A percentile compares a stretch with the other conserved stretches of the same genome.
Conservation (phyloP, 129 eudicot genomes). For the Saposhnikovia divaricata region DNA sequence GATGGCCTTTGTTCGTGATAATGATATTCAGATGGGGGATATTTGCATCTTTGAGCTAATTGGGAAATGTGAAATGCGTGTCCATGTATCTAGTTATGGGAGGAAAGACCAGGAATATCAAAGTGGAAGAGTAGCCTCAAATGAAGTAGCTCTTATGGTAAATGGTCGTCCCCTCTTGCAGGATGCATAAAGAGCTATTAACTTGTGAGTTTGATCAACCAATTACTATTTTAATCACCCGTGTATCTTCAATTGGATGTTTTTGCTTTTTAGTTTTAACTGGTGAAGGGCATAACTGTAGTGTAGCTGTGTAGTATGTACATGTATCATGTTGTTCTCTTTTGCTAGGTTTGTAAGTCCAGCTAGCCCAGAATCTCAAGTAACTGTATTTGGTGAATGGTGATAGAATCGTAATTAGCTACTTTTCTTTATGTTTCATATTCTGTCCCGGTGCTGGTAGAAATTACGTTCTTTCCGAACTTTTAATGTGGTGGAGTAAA, state of each 20-base stretch:
- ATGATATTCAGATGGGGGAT: slow-evolving; percentile 69
- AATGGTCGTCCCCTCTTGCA: slow-evolving; percentile 13
- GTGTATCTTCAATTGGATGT: not conserved
- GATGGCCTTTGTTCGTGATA: slow-evolving; percentile 90
- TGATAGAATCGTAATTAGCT: not conserved
- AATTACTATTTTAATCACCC: not conserved
- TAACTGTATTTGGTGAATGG: not conserved
- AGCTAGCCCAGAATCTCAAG: not conserved
- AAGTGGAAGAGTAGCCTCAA: slow-evolving; percentile 31
- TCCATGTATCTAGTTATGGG: slow-evolving; percentile 52
- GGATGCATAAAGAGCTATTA: slow-evolving; percentile 3
- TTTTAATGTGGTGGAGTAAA: not conserved
- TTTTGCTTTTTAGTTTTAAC: not conserved
- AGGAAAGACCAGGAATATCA: slow-evolving; percentile 30
- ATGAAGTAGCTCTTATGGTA: slow-evolving; percentile 21
- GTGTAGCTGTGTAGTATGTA: not conserved
- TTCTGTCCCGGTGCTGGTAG: not conserved
- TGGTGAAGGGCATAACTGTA: not conserved
- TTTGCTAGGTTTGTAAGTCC: not conserved
- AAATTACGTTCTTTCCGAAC: not conserved
- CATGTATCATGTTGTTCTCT: not conserved
- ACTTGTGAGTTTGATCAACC: not conserved
- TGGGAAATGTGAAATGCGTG: slow-evolving; percentile 72
- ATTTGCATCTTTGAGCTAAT: slow-evolving; percentile 84
- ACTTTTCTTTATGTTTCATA: not conserved